phyloP scores from a whole-genome alignment of 2,329 filamentous ascomycete genomes.

The Aspergillus transmontanensis region DNA sequence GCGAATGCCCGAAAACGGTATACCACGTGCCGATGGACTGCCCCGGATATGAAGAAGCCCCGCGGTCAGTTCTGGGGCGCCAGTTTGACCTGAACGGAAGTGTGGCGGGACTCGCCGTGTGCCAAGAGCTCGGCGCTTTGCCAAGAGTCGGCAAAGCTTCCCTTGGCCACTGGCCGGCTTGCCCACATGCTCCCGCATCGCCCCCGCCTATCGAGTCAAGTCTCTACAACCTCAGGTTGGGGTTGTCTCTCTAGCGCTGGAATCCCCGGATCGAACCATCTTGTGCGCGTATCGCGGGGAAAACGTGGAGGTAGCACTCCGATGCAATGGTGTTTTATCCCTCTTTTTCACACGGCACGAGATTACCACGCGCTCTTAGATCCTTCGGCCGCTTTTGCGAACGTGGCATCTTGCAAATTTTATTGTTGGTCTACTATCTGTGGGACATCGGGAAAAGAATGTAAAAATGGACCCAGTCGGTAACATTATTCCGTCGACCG shows the following conservation, averaged over 20 bases:
- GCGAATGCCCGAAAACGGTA: background rate
- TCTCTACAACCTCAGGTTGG: too few relatives aligned
- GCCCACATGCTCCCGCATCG: background rate
- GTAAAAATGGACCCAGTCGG: background rate
- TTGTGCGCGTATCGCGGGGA: background rate
- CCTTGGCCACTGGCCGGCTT: background rate
- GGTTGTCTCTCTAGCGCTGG: background rate
- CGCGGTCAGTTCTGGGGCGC: background rate
- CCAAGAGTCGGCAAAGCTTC: background rate
- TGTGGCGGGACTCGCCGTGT: background rate
- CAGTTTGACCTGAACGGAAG: background rate
- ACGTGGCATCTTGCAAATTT: background rate
- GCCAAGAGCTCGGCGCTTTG: background rate
- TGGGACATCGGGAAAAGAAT: background rate
- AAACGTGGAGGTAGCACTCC: background rate
- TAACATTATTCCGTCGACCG: background rate
- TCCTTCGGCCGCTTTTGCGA: background rate
- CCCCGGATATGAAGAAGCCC: background rate
- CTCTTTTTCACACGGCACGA: background rate
- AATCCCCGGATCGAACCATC: background rate
- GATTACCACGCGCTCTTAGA: background rate
- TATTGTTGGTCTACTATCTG: background rate
- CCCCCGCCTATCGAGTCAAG: background rate
- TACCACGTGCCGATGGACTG: background rate
- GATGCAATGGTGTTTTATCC: background rate